These are phyloP conservation scores for Psilocybe cubensis DNA, from an alignment of 768 basidiomycete genomes.

Conservation along the genomic window DNA sequence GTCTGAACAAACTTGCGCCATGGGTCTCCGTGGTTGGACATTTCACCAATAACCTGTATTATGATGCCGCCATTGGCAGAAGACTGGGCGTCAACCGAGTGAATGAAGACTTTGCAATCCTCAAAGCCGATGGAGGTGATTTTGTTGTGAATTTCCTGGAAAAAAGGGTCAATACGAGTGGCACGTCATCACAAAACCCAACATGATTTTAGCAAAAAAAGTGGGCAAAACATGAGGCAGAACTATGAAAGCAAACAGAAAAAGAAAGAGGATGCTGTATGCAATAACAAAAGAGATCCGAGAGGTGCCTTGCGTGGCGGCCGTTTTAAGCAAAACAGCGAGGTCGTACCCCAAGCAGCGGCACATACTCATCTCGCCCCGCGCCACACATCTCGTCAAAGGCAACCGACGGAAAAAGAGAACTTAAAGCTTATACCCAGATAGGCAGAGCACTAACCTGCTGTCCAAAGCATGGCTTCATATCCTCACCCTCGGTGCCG, in stretches of 20 bases:
- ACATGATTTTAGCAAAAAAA: neutral
- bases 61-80: constrained; percentile 95
- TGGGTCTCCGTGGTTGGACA: constrained; percentile 88
- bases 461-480: constrained; percentile 88
- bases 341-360: neutral
- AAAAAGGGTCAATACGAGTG: neutral
- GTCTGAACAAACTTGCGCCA: constrained; percentile 99
- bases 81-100: constrained; percentile 97
- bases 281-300: neutral
- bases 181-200: neutral
- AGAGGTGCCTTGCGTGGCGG: neutral
- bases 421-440: constrained; percentile 5
- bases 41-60: constrained; percentile 99
- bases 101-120: constrained; percentile 98
- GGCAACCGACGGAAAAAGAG: constrained; percentile 1
- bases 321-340: neutral
- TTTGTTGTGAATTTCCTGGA: constrained; percentile 94
- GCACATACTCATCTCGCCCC: neutral
- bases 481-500: constrained; percentile 96
- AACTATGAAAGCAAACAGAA: neutral
- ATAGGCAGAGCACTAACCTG: constrained; percentile 58
- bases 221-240: neutral
- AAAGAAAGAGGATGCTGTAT: neutral
- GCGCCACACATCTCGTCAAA: neutral
- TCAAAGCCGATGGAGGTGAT: constrained; percentile 93